Evolutionary conservation across 306 rosid species (phyloP).

Genomic region (Pyrus betulifolia): DNA sequence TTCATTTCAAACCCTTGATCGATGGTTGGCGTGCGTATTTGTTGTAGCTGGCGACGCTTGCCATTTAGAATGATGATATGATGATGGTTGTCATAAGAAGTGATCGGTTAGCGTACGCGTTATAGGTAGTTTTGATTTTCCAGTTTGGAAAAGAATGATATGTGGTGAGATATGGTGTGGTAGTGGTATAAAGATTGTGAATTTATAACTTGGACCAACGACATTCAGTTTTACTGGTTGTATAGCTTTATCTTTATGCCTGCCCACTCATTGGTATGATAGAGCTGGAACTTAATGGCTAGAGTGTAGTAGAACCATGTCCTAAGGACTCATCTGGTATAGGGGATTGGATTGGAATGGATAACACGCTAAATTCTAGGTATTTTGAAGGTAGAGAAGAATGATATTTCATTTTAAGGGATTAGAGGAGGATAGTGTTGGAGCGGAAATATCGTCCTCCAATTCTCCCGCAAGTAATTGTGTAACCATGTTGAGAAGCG

Average conservation of each 20-base stretch:
- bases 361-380: no score
- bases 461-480: no score
- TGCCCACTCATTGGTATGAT: neutral
- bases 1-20: neutral
- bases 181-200: neutral
- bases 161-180: neutral
- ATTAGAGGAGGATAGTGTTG: no score
- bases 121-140: neutral
- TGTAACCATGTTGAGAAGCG: no score
- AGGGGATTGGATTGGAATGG: no score
- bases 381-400: no score
- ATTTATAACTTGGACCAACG: neutral
- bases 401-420: no score
- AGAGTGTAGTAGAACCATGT: no score
- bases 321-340: no score
- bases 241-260: neutral
- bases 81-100: neutral
- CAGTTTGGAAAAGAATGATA: neutral
- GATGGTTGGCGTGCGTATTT: neutral
- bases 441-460: no score
- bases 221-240: neutral
- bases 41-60: neutral
- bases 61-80: neutral
- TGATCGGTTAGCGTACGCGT: neutral
- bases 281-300: neutral